These are phyloP conservation scores for Plasmodium adleri DNA, from an alignment of 169 alveolate species.

Conservation along the genomic window DNA sequence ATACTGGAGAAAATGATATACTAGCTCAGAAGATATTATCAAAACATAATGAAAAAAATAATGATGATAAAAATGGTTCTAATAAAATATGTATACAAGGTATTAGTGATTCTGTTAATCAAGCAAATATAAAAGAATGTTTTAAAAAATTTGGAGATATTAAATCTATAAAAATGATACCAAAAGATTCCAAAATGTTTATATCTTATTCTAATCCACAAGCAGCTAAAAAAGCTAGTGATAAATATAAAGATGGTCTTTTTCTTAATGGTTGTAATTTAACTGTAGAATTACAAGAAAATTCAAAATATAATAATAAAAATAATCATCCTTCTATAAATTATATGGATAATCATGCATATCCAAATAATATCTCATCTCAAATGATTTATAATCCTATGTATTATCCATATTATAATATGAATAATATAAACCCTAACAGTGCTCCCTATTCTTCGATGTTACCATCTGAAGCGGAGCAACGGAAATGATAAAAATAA, in stretches of 20 bases:
- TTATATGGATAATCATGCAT: neutral
- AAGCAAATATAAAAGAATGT: constrained; percentile 59
- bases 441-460: constrained; percentile 48
- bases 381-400: constrained; percentile 11
- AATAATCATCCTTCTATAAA: neutral
- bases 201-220: constrained; percentile 30
- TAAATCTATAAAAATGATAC: constrained; percentile 71
- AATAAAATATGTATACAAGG: constrained; percentile 71
- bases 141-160: constrained; percentile 72
- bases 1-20: constrained; percentile 84
- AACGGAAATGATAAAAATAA: constrained; percentile 17
- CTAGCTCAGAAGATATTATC: constrained; percentile 79
- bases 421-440: constrained; percentile 19
- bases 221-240: constrained; percentile 66
- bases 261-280: constrained; percentile 59
- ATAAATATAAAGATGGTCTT: constrained; percentile 62
- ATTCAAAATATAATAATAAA: neutral
- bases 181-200: constrained; percentile 64
- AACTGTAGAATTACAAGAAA: constrained; percentile 27
- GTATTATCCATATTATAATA: constrained; percentile 18
- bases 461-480: constrained; percentile 75
- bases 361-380: neutral
- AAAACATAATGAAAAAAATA: constrained; percentile 45
- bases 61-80: constrained; percentile 11
- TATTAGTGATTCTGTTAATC: constrained; percentile 43